These are phyloP conservation scores for Fusarium chuoi DNA, from an alignment of 2,329 filamentous ascomycete genomes.

Conservation along the genomic window DNA sequence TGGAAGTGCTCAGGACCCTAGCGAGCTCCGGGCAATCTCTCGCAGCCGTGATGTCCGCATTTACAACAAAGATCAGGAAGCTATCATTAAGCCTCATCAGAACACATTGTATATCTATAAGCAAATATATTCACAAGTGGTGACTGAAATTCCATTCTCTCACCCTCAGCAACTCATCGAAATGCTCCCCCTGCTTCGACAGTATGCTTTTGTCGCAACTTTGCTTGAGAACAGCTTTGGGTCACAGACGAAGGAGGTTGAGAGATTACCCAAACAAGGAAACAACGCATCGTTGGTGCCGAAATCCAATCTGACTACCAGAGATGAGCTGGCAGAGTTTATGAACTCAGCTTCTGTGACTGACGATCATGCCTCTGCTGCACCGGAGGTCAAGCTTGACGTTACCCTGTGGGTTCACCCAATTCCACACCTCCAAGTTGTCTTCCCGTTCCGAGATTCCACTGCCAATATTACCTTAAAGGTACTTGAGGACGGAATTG, in stretches of 20 bases:
- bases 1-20: slow-evolving; percentile 63
- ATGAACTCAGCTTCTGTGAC: slow-evolving; percentile 31
- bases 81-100: slow-evolving; percentile 54
- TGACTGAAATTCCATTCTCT: slow-evolving; percentile 77
- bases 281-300: not conserved
- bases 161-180: slow-evolving; percentile 81
- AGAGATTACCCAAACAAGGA: slow-evolving; percentile 8
- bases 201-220: slow-evolving; percentile 77
- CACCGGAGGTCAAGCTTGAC: slow-evolving; percentile 54
- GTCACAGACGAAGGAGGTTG: slow-evolving; percentile 44
- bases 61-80: slow-evolving; percentile 47
- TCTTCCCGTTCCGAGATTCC: slow-evolving; percentile 61
- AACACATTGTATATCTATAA: slow-evolving; percentile 78
- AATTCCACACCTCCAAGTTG: slow-evolving; percentile 60
- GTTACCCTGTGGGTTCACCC: slow-evolving; percentile 64
- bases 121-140: slow-evolving; percentile 73
- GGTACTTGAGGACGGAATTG: slow-evolving; percentile 67
- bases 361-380: not conserved
- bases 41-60: slow-evolving; percentile 60
- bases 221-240: slow-evolving; percentile 72
- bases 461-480: slow-evolving; percentile 67
- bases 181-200: slow-evolving; percentile 78
- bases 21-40: slow-evolving; percentile 66
- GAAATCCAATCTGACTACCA: slow-evolving; percentile 42
- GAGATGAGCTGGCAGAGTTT: slow-evolving; percentile 49